A percentile compares a stretch with the other conserved stretches of the same genome.
Evolutionary conservation across 768 basidiomycete genomes (phyloP).

Genomic region (Psilocybe cyanescens): DNA sequence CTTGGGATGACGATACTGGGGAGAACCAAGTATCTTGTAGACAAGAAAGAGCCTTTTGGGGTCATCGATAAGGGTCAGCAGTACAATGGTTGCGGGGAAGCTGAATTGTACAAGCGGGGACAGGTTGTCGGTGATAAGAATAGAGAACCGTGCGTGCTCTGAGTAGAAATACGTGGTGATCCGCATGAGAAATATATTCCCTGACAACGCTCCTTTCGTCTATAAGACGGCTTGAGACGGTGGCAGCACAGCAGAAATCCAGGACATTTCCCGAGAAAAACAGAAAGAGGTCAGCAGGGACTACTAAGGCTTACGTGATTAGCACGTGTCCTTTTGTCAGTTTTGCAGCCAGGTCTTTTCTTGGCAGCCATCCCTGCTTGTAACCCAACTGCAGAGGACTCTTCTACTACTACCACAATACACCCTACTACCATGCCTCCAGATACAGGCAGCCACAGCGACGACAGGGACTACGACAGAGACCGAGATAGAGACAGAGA

Average conservation of each 20-base stretch:
- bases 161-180: background rate
- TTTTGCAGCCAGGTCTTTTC: conserved; percentile 38
- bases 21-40: background rate
- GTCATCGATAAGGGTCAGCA: too few relatives aligned
- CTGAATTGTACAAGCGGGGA: too few relatives aligned
- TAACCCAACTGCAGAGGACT: background rate
- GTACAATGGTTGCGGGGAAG: too few relatives aligned
- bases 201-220: too few relatives aligned
- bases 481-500: conserved; percentile 30
- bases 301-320: conserved; percentile 32
- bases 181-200: too few relatives aligned
- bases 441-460: conserved; percentile 21
- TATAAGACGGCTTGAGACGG: too few relatives aligned
- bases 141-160: too few relatives aligned
- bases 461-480: conserved; percentile 33
- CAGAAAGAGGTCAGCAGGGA: background rate
- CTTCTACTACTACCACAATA: conserved; percentile 15
- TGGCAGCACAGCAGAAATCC: too few relatives aligned
- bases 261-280: background rate
- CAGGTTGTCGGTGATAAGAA: too few relatives aligned
- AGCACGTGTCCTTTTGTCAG: conserved; percentile 37
- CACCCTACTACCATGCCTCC: conserved; percentile 25
- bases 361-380: conserved; percentile 19
- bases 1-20: too few relatives aligned
- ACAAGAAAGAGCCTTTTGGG: background rate